Conservation (phyloP, 768 basidiomycete genomes). For the Collybia mongolica region DNA sequence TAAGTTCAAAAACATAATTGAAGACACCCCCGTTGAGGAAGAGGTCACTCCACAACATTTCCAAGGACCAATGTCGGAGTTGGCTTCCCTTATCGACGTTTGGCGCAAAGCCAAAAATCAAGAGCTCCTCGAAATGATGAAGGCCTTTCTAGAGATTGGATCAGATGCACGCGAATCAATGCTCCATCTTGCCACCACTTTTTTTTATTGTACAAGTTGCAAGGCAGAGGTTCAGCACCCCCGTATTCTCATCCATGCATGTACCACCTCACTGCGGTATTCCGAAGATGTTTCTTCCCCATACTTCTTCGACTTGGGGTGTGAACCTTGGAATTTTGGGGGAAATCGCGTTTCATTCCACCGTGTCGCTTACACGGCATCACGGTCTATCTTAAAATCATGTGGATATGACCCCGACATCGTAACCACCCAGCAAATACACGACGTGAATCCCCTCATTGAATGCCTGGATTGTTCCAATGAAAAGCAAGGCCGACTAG, state of each 20-base stretch:
- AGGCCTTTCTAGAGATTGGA: not conserved
- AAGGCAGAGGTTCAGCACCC: constrained; percentile 4
- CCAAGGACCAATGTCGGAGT: constrained; percentile 8
- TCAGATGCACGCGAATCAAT: not conserved
- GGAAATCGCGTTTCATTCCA: constrained; percentile 5
- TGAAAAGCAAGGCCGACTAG: constrained; percentile 8
- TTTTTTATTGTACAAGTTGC: constrained; percentile 6
- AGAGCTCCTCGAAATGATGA: constrained; percentile 12
- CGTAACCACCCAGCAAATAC: not conserved
- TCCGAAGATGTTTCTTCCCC: not conserved
- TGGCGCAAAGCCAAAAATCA: constrained; percentile 15
- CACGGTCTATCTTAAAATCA: constrained; percentile 4
- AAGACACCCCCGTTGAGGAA: constrained; percentile 13
- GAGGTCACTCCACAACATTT: constrained; percentile 12
- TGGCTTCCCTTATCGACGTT: constrained; percentile 8
- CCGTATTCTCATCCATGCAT: constrained; percentile 10
- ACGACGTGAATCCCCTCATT: not conserved
- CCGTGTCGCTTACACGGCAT: not conserved
- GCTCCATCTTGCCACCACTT: constrained; percentile 6
- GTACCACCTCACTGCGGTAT: not conserved
- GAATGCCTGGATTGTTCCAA: constrained; percentile 9
- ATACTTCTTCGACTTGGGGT: constrained; percentile 2
- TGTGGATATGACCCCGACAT: constrained; percentile 1
- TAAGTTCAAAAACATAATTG: constrained; percentile 13
- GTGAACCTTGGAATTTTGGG: constrained; percentile 6